These are phyloP conservation scores for Pseudocercospora fijiensis DNA, from an alignment of 2,329 filamentous ascomycete species.

Conservation along the genomic window DNA sequence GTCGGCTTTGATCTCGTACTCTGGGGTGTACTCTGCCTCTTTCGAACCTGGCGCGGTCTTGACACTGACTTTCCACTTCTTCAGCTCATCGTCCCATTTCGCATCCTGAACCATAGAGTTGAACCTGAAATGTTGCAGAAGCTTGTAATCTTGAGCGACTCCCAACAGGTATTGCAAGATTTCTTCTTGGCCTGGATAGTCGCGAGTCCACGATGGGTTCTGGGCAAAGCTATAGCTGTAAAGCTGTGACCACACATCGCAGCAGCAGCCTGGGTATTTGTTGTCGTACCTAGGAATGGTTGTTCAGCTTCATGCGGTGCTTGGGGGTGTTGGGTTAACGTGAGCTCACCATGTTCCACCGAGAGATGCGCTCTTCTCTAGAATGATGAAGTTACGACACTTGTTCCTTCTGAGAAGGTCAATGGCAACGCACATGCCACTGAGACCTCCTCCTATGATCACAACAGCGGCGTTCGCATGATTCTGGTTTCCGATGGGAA, in stretches of 20 bases:
- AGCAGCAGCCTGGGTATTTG: conserved; percentile 52
- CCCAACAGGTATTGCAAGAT: conserved; percentile 57
- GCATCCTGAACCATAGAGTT: conserved; percentile 55
- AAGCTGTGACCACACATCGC: conserved; percentile 52
- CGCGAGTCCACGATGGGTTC: conserved; percentile 57
- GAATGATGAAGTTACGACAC: conserved; percentile 56
- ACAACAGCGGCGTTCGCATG: conserved; percentile 55
- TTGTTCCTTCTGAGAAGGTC: conserved; percentile 55
- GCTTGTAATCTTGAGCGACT: conserved; percentile 54
- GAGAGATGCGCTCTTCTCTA: conserved; percentile 56
- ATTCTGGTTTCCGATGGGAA: conserved; percentile 51
- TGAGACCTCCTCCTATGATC: conserved; percentile 53
- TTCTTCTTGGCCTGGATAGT: conserved; percentile 62
- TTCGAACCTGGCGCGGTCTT: conserved; percentile 51
- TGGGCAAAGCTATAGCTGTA: conserved; percentile 63
- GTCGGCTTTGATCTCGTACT: conserved; percentile 56
- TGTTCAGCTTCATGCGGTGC: neutral
- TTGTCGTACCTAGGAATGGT: conserved; percentile 45
- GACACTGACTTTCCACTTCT: conserved; percentile 54
- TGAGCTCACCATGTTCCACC: conserved; percentile 52
- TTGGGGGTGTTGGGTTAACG: neutral
- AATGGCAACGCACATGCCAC: conserved; percentile 58
- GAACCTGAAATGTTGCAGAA: conserved; percentile 60
- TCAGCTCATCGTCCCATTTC: conserved; percentile 54
- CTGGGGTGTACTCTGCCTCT: conserved; percentile 54